Evolutionary conservation across 805 yeast genomes (phyloP).

Genomic region (Hanseniaspora singularis): DNA sequence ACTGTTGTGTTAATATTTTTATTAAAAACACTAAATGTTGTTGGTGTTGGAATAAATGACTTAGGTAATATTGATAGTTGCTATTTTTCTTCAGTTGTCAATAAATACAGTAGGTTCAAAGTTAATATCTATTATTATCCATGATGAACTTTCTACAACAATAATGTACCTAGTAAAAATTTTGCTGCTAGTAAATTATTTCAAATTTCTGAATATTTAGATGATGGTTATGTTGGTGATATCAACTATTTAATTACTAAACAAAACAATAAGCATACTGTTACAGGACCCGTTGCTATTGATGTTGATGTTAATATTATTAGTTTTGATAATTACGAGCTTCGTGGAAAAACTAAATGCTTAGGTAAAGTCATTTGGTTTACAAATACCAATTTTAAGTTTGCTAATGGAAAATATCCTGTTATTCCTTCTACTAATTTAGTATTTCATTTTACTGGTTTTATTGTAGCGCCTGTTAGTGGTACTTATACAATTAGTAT

Average conservation of each 20-base stretch:
- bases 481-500: constrained; percentile 3
- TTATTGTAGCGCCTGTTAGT: background rate
- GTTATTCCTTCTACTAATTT: background rate
- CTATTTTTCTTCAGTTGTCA: too few species aligned
- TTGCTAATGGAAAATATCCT: background rate
- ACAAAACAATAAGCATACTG: background rate
- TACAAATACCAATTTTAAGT: background rate
- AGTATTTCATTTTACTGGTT: constrained; percentile 7
- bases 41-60: too few species aligned
- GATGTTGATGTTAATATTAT: background rate
- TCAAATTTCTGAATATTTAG: background rate
- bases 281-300: background rate
- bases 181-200: background rate
- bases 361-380: background rate
- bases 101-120: too few species aligned
- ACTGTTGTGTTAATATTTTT: too few species aligned
- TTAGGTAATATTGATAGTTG: too few species aligned
- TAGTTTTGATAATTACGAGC: background rate
- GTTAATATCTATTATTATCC: constrained; percentile 11
- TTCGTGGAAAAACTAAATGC: background rate
- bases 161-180: too few species aligned
- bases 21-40: too few species aligned
- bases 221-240: constrained; percentile 9
- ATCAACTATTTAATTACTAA: background rate
- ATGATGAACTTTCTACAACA: too few species aligned